Conservation (phyloP, 2,329 filamentous ascomycete genomes). For the Aspergillus piperis region DNA sequence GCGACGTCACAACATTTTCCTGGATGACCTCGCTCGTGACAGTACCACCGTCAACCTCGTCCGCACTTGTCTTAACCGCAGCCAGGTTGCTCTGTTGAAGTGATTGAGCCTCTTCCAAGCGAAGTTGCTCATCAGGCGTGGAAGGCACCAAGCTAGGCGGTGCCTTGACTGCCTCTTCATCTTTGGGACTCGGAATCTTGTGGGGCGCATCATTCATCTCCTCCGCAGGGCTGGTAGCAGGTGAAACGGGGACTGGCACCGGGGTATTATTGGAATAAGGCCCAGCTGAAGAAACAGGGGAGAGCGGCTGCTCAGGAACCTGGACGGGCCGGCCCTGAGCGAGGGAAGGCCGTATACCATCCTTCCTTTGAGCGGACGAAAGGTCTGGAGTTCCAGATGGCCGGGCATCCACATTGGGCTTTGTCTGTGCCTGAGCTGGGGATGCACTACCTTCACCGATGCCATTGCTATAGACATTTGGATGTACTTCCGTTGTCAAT, state of each 20-base stretch:
- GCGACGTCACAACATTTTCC: slow-evolving; percentile 22
- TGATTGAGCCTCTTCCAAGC: slow-evolving; percentile 56
- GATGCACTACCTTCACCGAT: slow-evolving; percentile 23
- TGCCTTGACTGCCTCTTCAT: slow-evolving; percentile 24
- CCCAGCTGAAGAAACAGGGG: slow-evolving; percentile 65
- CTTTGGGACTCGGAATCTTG: slow-evolving; percentile 42
- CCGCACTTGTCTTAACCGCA: slow-evolving; percentile 25
- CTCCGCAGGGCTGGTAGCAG: slow-evolving; percentile 73
- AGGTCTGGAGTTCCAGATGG: slow-evolving; percentile 22
- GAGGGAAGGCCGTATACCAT: slow-evolving; percentile 32
- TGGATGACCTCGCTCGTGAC: slow-evolving; percentile 31
- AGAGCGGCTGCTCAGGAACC: slow-evolving; percentile 42
- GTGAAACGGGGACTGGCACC: slow-evolving; percentile 65
- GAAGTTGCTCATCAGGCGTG: slow-evolving; percentile 62
- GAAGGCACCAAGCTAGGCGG: slow-evolving; percentile 42
- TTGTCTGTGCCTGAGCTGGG: slow-evolving; percentile 22
- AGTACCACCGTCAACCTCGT: slow-evolving; percentile 15
- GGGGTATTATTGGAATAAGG: slow-evolving; percentile 74
- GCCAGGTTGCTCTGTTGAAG: slow-evolving; percentile 27
- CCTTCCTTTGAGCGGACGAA: slow-evolving; percentile 27
- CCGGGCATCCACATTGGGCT: slow-evolving; percentile 16
- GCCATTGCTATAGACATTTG: slow-evolving; percentile 27
- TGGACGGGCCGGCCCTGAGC: slow-evolving; percentile 26
- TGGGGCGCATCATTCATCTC: slow-evolving; percentile 51
- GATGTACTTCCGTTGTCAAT: slow-evolving; percentile 25